Conservation (phyloP, 1,284 basidiomycete genomes). For the Trametes versicolor region DNA sequence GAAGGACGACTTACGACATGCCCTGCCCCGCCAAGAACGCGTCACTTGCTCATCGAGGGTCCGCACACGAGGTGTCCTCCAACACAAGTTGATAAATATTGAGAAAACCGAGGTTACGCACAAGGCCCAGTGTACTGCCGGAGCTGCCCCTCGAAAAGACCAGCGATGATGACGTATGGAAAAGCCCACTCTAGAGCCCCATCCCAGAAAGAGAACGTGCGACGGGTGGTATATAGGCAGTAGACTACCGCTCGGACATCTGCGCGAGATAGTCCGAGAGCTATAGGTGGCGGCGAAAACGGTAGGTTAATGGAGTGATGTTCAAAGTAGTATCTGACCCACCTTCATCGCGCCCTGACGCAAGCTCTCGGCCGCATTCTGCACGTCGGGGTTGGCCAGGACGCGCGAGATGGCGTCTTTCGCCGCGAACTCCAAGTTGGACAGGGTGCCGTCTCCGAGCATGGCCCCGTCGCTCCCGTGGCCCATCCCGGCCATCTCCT, state of each 20-base stretch:
- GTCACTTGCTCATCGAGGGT: background rate
- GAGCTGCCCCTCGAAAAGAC: constrained; percentile 14
- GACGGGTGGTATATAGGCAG: constrained; percentile 10
- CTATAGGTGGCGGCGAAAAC: constrained; percentile 47
- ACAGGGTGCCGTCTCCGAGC: constrained; percentile 76
- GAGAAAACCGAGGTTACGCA: constrained; percentile 27
- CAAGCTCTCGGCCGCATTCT: constrained; percentile 87
- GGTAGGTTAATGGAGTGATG: constrained; percentile 1
- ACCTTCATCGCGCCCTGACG: constrained; percentile 89
- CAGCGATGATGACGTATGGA: constrained; percentile 12
- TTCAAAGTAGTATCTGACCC: constrained; percentile 39
- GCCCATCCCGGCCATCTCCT: constrained; percentile 52
- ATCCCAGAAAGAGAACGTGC: constrained; percentile 9
- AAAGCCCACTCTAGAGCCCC: constrained; percentile 18
- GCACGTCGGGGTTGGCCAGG: constrained; percentile 91
- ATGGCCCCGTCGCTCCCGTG: constrained; percentile 58
- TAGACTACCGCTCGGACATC: constrained; percentile 67
- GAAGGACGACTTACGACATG: constrained; percentile 11
- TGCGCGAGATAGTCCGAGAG: constrained; percentile 83
- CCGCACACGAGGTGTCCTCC: constrained; percentile 13
- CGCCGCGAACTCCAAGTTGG: constrained; percentile 80
- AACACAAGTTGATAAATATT: constrained; percentile 32
- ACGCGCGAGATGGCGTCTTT: constrained; percentile 84
- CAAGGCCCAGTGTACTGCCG: constrained; percentile 24
- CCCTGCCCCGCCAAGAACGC: background rate